Percentiles rank a stretch among this genome's conserved stretches.
These are phyloP conservation scores for Botryotinia globosa DNA, from an alignment of 2,329 filamentous ascomycete genomes.

Conservation along the genomic window DNA sequence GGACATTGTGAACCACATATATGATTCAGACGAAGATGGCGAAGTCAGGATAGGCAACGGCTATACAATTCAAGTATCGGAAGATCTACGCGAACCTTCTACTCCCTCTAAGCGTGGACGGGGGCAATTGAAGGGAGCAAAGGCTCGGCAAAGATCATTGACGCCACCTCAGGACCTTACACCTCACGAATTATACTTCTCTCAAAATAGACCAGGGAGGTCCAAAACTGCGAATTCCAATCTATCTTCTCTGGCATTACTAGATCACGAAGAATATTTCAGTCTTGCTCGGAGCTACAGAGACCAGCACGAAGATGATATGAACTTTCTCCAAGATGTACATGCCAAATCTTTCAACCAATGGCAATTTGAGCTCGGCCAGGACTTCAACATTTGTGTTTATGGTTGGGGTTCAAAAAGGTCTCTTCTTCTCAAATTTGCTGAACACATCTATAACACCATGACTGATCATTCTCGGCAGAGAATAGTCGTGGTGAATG, in stretches of 20 bases:
- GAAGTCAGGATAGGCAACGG: slow-evolving; percentile 39
- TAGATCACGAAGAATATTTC: slow-evolving; percentile 93
- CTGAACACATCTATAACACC: slow-evolving; percentile 60
- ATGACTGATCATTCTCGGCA: slow-evolving; percentile 35
- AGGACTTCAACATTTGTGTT: slow-evolving; percentile 84
- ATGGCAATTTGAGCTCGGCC: slow-evolving; percentile 85
- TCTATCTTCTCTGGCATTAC: slow-evolving; percentile 67
- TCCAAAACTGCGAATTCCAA: slow-evolving; percentile 86
- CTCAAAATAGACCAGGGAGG: slow-evolving; percentile 79
- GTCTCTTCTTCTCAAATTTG: slow-evolving; percentile 70
- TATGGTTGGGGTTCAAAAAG: slow-evolving; percentile 94
- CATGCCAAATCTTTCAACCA: slow-evolving; percentile 83
- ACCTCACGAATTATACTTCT: slow-evolving; percentile 89
- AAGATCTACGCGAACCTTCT: slow-evolving; percentile 38
- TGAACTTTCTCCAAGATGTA: slow-evolving; percentile 67
- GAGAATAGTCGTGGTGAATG: slow-evolving; percentile 81
- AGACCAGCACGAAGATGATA: slow-evolving; percentile 69
- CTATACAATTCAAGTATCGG: slow-evolving; percentile 37
- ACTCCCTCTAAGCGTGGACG: slow-evolving; percentile 53
- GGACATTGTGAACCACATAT: slow-evolving; percentile 66
- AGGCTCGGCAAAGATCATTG: slow-evolving; percentile 53
- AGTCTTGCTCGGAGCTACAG: slow-evolving; percentile 56
- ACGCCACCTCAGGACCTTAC: slow-evolving; percentile 69
- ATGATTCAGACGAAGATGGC: slow-evolving; percentile 53
- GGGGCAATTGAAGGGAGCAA: slow-evolving; percentile 47